Evolutionary conservation across 2,329 filamentous ascomycete species (phyloP), one percentile per base, ranked within the genome.

Genomic region (Fragosphaeria purpurea): DNA sequence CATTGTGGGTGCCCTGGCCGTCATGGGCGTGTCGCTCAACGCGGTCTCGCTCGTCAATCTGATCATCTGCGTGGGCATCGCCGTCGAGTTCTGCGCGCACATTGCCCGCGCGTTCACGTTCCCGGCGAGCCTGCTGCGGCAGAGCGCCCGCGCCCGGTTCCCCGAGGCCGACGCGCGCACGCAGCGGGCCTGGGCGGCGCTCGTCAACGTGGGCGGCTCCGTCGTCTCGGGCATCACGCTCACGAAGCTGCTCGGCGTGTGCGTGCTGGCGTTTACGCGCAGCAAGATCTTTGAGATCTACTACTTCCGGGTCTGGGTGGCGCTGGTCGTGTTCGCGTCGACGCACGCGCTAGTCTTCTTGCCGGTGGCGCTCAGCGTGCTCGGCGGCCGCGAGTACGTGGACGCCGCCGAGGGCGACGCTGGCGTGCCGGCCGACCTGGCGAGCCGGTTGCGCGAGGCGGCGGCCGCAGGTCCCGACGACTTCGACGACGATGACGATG

Each of bases 261-360:
- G 78, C 44, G 93, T 98, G 38, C 73, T 98, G 22, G 93, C 93
- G 0, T 98, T 96, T 62, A 98, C 93, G 7, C 75, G 87, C 47
- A 95, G 88, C 66, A 98, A 97, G 79, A 98, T 98, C 62, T 98
- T 98, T 61, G 94, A 98, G 71, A 88, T 98, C 52, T 98, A 98
- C 70, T 98, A 98, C 69, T 98, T 98, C 76, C 80, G 93, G 42
- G 86, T 98, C 42, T 98, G 93, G 93, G 72, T 96, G 13, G 85
- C 90, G 6, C 77, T 98, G 50, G 90, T 98, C 9, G 65, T 94
- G 8, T 91, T 95, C 65, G 94, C 90, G 3, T 88, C 88, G 7
- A 76, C 83, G 8, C 93, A 98, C 65, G 88, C 93, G 1, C 73
- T 98, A 45, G 78, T 98, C 7, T 95, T 97, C 65, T 71, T 98